Conservation (phyloP, 352 stramenopile genomes). For the Globisporangium cylindrosporum region DNA sequence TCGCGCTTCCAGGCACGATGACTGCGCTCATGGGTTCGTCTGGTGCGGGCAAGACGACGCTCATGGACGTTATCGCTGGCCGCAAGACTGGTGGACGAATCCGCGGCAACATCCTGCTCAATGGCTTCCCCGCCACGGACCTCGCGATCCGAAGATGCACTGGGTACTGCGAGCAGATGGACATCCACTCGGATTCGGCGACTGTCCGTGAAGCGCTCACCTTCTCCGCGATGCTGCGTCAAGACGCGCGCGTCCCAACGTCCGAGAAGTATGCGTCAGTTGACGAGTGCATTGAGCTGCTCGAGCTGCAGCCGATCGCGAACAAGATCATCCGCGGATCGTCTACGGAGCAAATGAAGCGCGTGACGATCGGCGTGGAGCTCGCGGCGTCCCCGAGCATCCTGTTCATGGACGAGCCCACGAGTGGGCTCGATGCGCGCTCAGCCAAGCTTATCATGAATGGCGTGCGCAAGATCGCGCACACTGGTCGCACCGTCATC, state of each 20-base stretch:
- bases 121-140: conserved; percentile 42
- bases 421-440: conserved; percentile 83
- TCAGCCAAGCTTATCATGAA: conserved; percentile 85
- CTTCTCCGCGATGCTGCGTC: conserved; percentile 86
- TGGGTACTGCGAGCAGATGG: conserved; percentile 83
- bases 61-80: conserved; percentile 93
- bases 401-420: conserved; percentile 90
- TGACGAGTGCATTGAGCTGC: conserved; percentile 50
- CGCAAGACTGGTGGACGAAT: conserved; percentile 88
- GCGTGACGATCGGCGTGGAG: conserved; percentile 86
- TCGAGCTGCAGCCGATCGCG: conserved; percentile 46
- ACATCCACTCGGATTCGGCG: conserved; percentile 86
- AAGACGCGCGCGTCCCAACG: conserved; percentile 27
- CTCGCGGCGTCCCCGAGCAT: conserved; percentile 82
- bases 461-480: conserved; percentile 85
- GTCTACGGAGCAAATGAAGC: conserved; percentile 63
- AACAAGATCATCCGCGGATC: conserved; percentile 55
- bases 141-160: conserved; percentile 50
- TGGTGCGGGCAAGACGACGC: conserved; percentile 90
- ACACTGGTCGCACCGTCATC: conserved; percentile 71
- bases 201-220: conserved; percentile 88
- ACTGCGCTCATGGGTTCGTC: conserved; percentile 72
- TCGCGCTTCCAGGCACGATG: conserved; percentile 55
- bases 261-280: conserved; percentile 45
- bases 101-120: conserved; percentile 62